Conservation (phyloP, 208 protist species). For the Trypanosoma avium region DNA sequence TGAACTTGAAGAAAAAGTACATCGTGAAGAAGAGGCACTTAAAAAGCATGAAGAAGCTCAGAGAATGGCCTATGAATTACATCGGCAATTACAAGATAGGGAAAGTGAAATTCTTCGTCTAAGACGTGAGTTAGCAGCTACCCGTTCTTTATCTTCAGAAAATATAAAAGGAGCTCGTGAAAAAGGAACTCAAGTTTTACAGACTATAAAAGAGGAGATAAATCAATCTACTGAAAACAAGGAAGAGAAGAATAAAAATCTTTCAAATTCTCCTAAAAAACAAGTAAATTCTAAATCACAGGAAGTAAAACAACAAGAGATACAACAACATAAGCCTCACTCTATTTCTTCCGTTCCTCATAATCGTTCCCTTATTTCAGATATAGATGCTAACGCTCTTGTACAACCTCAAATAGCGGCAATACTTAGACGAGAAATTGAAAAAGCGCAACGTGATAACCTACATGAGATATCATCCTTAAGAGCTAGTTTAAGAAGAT, state of each 20-base stretch:
- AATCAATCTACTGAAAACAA: neutral
- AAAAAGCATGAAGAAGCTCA: constrained; percentile 73
- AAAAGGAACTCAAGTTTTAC: constrained; percentile 53
- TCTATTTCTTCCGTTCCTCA: neutral
- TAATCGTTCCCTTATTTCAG: neutral
- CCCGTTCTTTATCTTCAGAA: neutral
- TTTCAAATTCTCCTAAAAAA: neutral
- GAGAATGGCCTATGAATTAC: constrained; percentile 65
- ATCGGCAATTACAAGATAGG: constrained; percentile 64
- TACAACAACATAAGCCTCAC: neutral
- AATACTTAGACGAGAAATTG: constrained; percentile 44
- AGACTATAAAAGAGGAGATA: constrained; percentile 14
- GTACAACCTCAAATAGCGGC: constrained; percentile 56
- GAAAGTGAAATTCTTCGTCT: constrained; percentile 70
- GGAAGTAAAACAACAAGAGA: neutral
- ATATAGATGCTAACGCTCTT: constrained; percentile 30
- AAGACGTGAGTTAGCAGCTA: constrained; percentile 32
- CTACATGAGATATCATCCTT: constrained; percentile 63
- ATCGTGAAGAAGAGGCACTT: constrained; percentile 62
- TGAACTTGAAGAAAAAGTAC: constrained; percentile 67
- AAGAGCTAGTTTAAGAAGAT: constrained; percentile 37
- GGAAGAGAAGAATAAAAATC: neutral
- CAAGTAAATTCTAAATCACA: neutral
- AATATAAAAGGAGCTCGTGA: neutral
- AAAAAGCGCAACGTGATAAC: constrained; percentile 65